Conservation (phyloP, 2,329 filamentous ascomycete species). For the Pseudocercospora macadamiae region DNA sequence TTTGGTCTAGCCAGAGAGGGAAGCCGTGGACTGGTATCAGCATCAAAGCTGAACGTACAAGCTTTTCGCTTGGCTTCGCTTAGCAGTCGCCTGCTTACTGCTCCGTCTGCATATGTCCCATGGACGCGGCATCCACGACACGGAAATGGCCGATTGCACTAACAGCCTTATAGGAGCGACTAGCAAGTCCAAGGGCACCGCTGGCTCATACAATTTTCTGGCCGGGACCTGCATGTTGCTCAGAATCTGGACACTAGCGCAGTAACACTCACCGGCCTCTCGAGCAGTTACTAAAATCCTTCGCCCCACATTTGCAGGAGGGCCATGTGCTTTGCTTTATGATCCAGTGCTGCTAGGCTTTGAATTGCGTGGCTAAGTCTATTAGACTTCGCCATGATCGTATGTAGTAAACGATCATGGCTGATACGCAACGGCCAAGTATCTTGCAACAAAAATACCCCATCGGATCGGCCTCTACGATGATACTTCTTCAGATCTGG, state of each 20-base stretch:
- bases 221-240: neutral
- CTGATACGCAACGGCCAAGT: too few species aligned
- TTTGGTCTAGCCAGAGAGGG: neutral
- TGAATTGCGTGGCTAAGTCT: neutral
- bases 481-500: neutral
- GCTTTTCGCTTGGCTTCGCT: conserved; percentile 12
- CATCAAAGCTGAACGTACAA: conserved; percentile 6
- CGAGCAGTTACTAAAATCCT: neutral
- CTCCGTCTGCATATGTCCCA: neutral
- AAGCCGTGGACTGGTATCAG: neutral
- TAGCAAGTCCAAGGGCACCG: neutral
- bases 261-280: neutral
- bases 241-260: neutral
- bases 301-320: neutral
- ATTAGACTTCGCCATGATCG: neutral
- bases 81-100: conserved; percentile 1
- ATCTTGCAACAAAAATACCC: neutral
- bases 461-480: neutral
- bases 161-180: neutral
- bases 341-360: neutral
- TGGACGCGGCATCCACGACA: neutral
- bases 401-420: too few species aligned
- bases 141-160: neutral
- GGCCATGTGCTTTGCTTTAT: neutral
- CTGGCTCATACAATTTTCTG: too few species aligned